Base-by-base conservation (phyloP, 2,329 filamentous ascomycete genomes). In the Fusarium sp. region DNA sequence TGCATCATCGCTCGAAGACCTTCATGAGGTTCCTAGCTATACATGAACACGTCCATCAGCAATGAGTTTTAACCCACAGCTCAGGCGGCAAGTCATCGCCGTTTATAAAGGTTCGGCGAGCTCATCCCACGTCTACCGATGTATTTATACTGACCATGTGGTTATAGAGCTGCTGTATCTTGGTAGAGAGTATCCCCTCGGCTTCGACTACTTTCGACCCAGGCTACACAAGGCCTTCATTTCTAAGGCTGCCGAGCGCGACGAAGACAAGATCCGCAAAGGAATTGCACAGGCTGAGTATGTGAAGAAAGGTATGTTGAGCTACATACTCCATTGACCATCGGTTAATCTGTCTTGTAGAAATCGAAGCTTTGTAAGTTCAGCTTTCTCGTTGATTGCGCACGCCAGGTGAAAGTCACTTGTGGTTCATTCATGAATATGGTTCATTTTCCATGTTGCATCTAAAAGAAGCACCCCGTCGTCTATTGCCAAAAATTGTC, bases 331-430 rank as follows among this genome's bases (percentile, higher is more conserved):
- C 9, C 30, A 20, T 22, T 20, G 27, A n/a, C 4, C 3, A 7
- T 20, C n/a, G 22, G 44, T 62, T 74, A 22, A 48, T 59, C 13
- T 11, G 17, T 35, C 20, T 9, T 69, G 4, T 3, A 96, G 95
- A 97, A 78, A 93, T 98, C 63, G 94, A 97, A 81, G 91, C 94
- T 19, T 78, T 98, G 92, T 97, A 85, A 87, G 92, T 86, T 3
- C 27, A 19, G 11, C 9, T 17, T n/a, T 44, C 1, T 30, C 5
- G 17, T 7, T 17, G 41, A 17, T 11, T 30, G 10, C 19, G 4
- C 3, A 25, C 17, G 30, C 23, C 6, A 22, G 17, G 43, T 20
- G 11, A 32, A 32, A 11, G 45, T 19, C 20, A 22, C 35, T 32
- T 37, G 9, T 11, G 14, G 15, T 25, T 20, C 19, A 14, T 20